These are phyloP conservation scores for Chalara sp. DNA, from an alignment of 2,329 filamentous ascomycete genomes.

Conservation along the genomic window DNA sequence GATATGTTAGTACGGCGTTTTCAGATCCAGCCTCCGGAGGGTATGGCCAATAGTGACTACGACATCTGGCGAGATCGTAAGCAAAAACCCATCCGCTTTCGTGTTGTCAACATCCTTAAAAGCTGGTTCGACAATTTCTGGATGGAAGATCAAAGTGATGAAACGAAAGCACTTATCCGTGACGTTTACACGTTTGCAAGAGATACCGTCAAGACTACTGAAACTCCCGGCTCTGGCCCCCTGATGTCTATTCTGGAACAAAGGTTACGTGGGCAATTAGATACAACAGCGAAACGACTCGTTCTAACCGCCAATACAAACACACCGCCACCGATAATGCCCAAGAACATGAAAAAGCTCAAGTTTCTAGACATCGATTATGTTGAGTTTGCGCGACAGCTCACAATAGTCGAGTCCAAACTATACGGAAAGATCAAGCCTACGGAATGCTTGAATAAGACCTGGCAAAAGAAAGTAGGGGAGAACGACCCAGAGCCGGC, in stretches of 20 bases:
- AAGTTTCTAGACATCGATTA: conserved; percentile 97
- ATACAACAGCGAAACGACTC: conserved; percentile 77
- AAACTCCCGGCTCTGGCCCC: conserved; percentile 80
- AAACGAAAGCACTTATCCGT: conserved; percentile 77
- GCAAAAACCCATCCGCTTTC: conserved; percentile 91
- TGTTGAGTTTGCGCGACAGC: conserved; percentile 91
- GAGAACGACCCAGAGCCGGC: conserved; percentile 80
- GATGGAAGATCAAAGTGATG: conserved; percentile 90
- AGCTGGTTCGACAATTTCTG: conserved; percentile 98
- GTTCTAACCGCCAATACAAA: conserved; percentile 80
- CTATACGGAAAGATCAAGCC: conserved; percentile 94
- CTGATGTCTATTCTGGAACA: conserved; percentile 86
- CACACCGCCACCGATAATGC: conserved; percentile 82
- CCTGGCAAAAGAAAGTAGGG: conserved; percentile 91
- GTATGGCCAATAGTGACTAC: conserved; percentile 67
- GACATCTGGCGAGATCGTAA: conserved; percentile 89
- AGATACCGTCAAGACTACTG: conserved; percentile 86
- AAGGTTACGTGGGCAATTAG: conserved; percentile 71
- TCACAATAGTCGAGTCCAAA: conserved; percentile 93
- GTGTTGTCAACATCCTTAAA: conserved; percentile 95
- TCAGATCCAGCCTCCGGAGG: conserved; percentile 83
- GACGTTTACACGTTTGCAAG: conserved; percentile 87
- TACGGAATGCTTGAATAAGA: conserved; percentile 95
- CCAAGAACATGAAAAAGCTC: conserved; percentile 99
- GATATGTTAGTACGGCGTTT: conserved; percentile 89